Evolutionary conservation across 1,139 yeast genomes (phyloP).

Genomic region (Yamadazyma atlantica): DNA sequence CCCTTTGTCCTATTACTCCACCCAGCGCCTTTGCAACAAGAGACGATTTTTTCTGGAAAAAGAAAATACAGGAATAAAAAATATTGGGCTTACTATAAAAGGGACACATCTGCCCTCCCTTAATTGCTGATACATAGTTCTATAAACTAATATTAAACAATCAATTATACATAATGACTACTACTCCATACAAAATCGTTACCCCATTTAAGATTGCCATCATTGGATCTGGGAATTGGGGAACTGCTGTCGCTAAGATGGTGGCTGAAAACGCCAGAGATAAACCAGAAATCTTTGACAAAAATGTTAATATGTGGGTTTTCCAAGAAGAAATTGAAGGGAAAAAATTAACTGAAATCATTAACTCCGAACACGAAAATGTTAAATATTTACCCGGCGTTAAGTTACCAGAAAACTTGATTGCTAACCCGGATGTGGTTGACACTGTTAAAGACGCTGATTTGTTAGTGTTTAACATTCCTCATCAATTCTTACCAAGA

Average conservation of each 20-base stretch:
- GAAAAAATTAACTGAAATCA: constrained; percentile 76
- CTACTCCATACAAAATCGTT: constrained; percentile 33
- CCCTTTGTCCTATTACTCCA: no score
- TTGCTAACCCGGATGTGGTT: constrained; percentile 80
- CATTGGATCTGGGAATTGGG: constrained; percentile 87
- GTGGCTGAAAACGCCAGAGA: constrained; percentile 81
- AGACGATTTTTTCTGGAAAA: neutral
- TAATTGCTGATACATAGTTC: neutral
- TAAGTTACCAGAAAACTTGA: constrained; percentile 72
- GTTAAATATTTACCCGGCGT: constrained; percentile 85
- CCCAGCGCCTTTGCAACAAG: no score
- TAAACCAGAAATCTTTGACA: constrained; percentile 65
- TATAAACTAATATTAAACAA: neutral
- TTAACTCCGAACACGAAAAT: constrained; percentile 84
- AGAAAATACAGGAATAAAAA: neutral
- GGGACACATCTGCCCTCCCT: neutral
- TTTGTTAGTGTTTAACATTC: constrained; percentile 83
- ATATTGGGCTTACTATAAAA: neutral
- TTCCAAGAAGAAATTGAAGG: constrained; percentile 77
- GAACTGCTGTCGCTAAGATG: constrained; percentile 92
- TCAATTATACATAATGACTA: constrained; percentile 26
- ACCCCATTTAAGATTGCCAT: constrained; percentile 57
- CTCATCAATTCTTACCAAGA: constrained; percentile 85
- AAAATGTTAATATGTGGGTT: constrained; percentile 90
- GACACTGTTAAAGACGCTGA: constrained; percentile 77